Evolutionary conservation across 768 basidiomycete species (phyloP).

Genomic region (Tylopilus sp.): DNA sequence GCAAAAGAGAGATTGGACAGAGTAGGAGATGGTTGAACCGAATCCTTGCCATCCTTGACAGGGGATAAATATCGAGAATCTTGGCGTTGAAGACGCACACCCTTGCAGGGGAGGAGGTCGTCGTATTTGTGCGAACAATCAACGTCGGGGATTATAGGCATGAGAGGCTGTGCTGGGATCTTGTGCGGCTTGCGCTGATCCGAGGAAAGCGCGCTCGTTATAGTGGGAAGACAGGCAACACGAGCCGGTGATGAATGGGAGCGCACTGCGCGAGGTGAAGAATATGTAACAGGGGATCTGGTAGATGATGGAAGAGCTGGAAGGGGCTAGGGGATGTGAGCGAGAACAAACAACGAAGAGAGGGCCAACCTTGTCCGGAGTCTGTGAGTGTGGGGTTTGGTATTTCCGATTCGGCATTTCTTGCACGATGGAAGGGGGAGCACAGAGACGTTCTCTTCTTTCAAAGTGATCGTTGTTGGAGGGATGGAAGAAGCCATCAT

Average conservation of each 20-base stretch:
- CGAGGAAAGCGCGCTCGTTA: conserved; percentile 32
- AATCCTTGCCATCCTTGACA: conserved; percentile 23
- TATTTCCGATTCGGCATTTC: conserved; percentile 32
- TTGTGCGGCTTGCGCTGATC: conserved; percentile 31
- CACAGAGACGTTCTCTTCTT: conserved; percentile 31
- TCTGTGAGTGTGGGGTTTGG: background rate
- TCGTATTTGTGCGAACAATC: conserved; percentile 14
- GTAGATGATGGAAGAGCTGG: conserved; percentile 27
- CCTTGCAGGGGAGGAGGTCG: conserved; percentile 10
- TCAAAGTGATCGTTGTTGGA: conserved; percentile 11
- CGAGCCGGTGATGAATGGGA: conserved; percentile 29
- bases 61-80: conserved; percentile 11
- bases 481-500: conserved; percentile 34
- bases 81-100: conserved; percentile 2
- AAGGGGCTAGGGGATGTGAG: conserved; percentile 15
- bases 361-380: conserved; percentile 12
- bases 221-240: conserved; percentile 31
- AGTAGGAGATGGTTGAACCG: conserved; percentile 25
- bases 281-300: conserved; percentile 20
- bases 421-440: conserved; percentile 34
- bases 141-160: conserved; percentile 28
- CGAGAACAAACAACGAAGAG: background rate
- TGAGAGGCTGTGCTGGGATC: conserved; percentile 21
- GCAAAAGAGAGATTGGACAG: conserved; percentile 28
- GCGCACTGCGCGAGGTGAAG: conserved; percentile 21